Percentiles rank a stretch among this genome's conserved stretches.
Evolutionary conservation across 805 yeast species (phyloP).

Genomic region (Yamadazyma ubonensis): DNA sequence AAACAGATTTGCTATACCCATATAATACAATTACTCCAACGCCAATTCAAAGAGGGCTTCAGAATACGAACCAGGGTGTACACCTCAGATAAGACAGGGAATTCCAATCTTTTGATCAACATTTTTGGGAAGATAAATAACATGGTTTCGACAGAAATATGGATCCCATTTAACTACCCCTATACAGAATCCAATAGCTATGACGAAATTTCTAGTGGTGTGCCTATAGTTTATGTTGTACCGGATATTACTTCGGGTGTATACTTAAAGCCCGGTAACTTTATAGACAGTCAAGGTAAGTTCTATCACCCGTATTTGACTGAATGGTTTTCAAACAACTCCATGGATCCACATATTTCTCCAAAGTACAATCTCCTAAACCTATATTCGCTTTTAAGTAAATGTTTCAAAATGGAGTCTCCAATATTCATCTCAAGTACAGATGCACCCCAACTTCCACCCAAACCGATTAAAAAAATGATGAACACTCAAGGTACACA

Average conservation of each 20-base stretch:
- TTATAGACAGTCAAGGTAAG: conserved; percentile 68
- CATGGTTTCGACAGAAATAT: conserved; percentile 56
- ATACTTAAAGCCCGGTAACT: conserved; percentile 55
- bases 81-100: conserved; percentile 55
- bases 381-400: conserved; percentile 30
- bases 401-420: conserved; percentile 27
- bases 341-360: conserved; percentile 4
- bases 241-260: conserved; percentile 47
- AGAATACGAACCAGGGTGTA: conserved; percentile 64
- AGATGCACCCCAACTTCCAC: conserved; percentile 7
- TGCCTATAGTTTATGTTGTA: conserved; percentile 66
- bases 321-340: conserved; percentile 47
- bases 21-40: conserved; percentile 50
- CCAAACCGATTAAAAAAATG: conserved; percentile 4
- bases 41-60: conserved; percentile 45
- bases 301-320: conserved; percentile 67
- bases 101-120: conserved; percentile 57
- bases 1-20: conserved; percentile 65
- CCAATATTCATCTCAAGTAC: conserved; percentile 5
- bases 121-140: conserved; percentile 57
- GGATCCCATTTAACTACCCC: conserved; percentile 80
- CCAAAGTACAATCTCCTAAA: conserved; percentile 27
- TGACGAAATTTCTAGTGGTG: conserved; percentile 25
- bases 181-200: conserved; percentile 12
- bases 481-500: no score